These are phyloP conservation scores for Zizania palustris DNA, from an alignment of 202 grass and related monocot genomes.

Conservation along the genomic window DNA sequence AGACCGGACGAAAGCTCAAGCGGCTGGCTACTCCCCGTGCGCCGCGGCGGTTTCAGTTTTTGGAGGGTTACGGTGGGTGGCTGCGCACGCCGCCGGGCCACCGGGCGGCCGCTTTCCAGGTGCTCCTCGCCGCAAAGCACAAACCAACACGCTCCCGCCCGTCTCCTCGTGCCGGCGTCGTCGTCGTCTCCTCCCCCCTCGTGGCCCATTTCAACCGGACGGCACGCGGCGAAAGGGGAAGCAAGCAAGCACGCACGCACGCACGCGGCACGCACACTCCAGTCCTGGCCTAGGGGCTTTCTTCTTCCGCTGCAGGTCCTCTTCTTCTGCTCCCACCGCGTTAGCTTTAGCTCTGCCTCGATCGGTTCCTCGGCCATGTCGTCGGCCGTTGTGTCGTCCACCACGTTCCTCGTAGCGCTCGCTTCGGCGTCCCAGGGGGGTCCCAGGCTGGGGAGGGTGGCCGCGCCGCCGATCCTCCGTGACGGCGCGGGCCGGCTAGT, in stretches of 20 bases:
- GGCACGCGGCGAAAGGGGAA: not conserved
- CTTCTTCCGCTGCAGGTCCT: too few relatives aligned
- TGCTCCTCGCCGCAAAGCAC: slow-evolving; percentile 16
- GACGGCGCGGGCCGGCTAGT: not conserved
- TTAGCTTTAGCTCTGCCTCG: not conserved
- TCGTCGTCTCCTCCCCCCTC: not conserved
- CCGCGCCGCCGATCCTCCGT: not conserved
- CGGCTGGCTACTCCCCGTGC: not conserved
- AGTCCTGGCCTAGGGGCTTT: not conserved
- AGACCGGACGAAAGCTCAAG: not conserved
- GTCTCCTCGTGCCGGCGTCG: slow-evolving; percentile 16
- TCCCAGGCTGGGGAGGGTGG: not conserved
- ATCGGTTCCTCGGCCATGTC: slow-evolving; percentile 31
- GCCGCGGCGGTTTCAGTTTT: not conserved
- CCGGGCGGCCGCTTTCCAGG: not conserved
- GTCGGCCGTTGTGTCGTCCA: slow-evolving; percentile 37
- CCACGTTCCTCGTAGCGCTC: slow-evolving; percentile 46
- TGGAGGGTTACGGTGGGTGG: not conserved
- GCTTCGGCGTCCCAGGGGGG: slow-evolving; percentile 18
- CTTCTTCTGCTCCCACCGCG: not conserved
- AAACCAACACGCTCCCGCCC: slow-evolving; percentile 22
- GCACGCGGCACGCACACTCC: slow-evolving; percentile 4
- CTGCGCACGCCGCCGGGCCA: not conserved
- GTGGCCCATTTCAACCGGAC: slow-evolving; percentile 14
- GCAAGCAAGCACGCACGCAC: not conserved